These are phyloP conservation scores for Solanum hybrid DNA, from an alignment of 305 asterid genomes.

Conservation along the genomic window DNA sequence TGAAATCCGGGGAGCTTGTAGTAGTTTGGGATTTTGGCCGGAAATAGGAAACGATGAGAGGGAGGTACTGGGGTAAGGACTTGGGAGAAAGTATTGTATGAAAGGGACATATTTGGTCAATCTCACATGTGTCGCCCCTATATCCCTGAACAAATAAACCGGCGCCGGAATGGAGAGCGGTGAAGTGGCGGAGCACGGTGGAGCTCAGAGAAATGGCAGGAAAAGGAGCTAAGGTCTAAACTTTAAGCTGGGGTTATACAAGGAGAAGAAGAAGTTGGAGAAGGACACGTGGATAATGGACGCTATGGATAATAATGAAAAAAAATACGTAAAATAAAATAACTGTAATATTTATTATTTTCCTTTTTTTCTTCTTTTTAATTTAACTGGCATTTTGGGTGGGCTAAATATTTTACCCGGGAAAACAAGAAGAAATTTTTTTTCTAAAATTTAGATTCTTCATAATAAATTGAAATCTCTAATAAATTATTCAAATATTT, in stretches of 20 bases:
- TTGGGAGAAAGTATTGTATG: slow-evolving; percentile 32
- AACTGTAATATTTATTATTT: background rate
- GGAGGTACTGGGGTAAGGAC: slow-evolving; percentile 34
- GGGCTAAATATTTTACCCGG: background rate
- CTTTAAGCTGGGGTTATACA: background rate
- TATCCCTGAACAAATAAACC: background rate
- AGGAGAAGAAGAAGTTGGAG: slow-evolving; percentile 9
- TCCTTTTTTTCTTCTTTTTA: background rate
- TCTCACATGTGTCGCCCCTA: background rate
- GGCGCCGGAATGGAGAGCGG: background rate
- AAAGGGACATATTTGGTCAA: slow-evolving; percentile 41
- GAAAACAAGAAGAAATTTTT: background rate
- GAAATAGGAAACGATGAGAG: slow-evolving; percentile 28
- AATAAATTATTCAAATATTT: background rate
- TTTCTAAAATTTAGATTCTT: background rate
- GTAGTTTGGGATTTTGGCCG: slow-evolving; percentile 24
- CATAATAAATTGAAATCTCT: background rate
- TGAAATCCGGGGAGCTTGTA: slow-evolving; percentile 6
- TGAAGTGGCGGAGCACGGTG: background rate
- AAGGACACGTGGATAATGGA: slow-evolving; percentile 21
- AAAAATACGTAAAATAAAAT: background rate
- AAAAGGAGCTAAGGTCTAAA: slow-evolving; percentile 18
- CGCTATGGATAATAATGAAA: slow-evolving; percentile 22
- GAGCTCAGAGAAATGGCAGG: background rate
- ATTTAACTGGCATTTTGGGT: background rate